Evolutionary conservation across 1,284 basidiomycete genomes (phyloP).

Genomic region (Moesziomyces aphidis): DNA sequence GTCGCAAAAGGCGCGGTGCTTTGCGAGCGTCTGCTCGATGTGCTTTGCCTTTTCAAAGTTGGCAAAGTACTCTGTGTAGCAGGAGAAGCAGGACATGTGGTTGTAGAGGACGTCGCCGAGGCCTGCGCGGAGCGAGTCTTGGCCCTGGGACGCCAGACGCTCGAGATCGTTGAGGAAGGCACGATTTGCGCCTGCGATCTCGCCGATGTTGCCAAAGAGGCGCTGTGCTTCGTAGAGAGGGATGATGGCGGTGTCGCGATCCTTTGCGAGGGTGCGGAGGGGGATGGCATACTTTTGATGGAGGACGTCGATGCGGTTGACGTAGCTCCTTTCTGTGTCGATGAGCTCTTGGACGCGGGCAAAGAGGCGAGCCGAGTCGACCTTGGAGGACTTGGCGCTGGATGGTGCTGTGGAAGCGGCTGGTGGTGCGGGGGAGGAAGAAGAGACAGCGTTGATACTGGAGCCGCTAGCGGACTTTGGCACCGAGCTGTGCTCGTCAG

Average conservation of each 20-base stretch:
- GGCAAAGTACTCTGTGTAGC: constrained; percentile 88
- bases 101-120: constrained; percentile 86
- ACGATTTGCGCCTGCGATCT: constrained; percentile 85
- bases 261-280: constrained; percentile 83
- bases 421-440: constrained; percentile 21
- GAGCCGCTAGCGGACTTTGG: constrained; percentile 50
- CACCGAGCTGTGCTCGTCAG: constrained; percentile 10
- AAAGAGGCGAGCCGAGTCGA: constrained; percentile 41
- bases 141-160: constrained; percentile 71
- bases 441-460: constrained; percentile 54
- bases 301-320: constrained; percentile 60
- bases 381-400: constrained; percentile 7
- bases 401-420: neutral
- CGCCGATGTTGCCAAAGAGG: constrained; percentile 93
- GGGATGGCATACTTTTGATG: constrained; percentile 81
- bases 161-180: constrained; percentile 87
- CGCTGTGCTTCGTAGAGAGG: constrained; percentile 89
- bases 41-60: constrained; percentile 92
- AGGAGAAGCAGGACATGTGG: constrained; percentile 75
- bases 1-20: constrained; percentile 80
- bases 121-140: constrained; percentile 72
- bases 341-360: constrained; percentile 59
- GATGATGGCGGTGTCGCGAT: constrained; percentile 85
- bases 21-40: constrained; percentile 85
- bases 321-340: constrained; percentile 66